Conservation (phyloP, 352 stramenopile species). For the Globisporangium irregulare region DNA sequence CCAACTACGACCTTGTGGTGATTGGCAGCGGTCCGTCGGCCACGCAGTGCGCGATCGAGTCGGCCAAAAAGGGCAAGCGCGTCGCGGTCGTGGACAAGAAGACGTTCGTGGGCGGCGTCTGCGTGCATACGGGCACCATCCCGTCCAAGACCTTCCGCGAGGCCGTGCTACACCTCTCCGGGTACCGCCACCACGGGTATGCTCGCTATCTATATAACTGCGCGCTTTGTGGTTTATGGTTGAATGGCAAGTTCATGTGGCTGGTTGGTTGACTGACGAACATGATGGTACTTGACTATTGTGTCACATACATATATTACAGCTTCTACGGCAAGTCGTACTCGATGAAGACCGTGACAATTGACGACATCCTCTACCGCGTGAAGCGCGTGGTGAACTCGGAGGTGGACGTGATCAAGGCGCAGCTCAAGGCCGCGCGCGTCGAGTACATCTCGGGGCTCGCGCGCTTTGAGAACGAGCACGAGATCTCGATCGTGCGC, state of each 20-base stretch:
- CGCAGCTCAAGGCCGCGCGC: constrained; percentile 71
- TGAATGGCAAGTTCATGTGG: background rate
- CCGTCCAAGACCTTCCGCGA: constrained; percentile 90
- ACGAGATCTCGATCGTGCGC: constrained; percentile 73
- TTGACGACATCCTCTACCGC: constrained; percentile 80
- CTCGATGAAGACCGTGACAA: constrained; percentile 79
- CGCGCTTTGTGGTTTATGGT: background rate
- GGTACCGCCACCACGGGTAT: constrained; percentile 84
- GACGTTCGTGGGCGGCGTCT: constrained; percentile 61
- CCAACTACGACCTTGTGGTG: constrained; percentile 82
- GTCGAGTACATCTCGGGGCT: constrained; percentile 73
- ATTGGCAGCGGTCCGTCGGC: constrained; percentile 85
- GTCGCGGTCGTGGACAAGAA: constrained; percentile 81
- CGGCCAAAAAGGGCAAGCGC: constrained; percentile 73
- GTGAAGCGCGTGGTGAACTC: constrained; percentile 76
- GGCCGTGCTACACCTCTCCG: constrained; percentile 86
- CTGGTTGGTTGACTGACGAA: background rate
- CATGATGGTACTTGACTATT: background rate
- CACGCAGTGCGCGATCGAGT: constrained; percentile 86
- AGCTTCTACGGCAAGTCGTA: constrained; percentile 86
- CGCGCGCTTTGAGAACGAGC: constrained; percentile 65
- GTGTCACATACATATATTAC: background rate
- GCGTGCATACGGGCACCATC: constrained; percentile 85
- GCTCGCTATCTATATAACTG: background rate
- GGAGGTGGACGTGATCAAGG: constrained; percentile 79